Evolutionary conservation across 2,329 filamentous ascomycete genomes (phyloP).

Genomic region (Fusarium beomiforme): DNA sequence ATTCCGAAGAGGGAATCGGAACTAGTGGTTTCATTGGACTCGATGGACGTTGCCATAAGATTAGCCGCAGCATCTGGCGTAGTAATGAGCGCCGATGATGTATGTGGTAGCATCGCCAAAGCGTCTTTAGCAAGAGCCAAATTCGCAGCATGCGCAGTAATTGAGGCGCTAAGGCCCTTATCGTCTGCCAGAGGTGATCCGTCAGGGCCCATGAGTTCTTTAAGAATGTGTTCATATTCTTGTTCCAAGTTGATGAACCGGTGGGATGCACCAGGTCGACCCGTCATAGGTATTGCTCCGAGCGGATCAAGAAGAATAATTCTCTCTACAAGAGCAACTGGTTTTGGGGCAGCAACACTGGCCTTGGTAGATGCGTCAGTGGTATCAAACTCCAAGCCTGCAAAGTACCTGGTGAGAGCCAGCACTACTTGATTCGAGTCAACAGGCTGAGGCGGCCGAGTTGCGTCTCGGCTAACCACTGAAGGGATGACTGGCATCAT

Average conservation of each 20-base stretch:
- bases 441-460: constrained; percentile 51
- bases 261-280: constrained; percentile 50
- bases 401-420: constrained; percentile 80
- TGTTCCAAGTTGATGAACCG: constrained; percentile 92
- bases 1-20: constrained; percentile 62
- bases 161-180: constrained; percentile 43
- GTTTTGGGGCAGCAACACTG: constrained; percentile 53
- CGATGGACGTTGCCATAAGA: constrained; percentile 50
- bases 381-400: constrained; percentile 66
- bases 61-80: constrained; percentile 83
- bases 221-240: constrained; percentile 77
- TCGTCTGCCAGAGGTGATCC: constrained; percentile 45
- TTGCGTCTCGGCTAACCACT: constrained; percentile 55
- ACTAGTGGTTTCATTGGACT: constrained; percentile 46
- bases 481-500: constrained; percentile 54
- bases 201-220: constrained; percentile 61
- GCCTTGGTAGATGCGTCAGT: constrained; percentile 19
- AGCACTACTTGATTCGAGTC: constrained; percentile 73
- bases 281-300: constrained; percentile 80
- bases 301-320: constrained; percentile 89
- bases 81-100: constrained; percentile 88
- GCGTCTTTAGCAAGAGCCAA: constrained; percentile 76
- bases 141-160: constrained; percentile 70
- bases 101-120: constrained; percentile 80
- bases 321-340: constrained; percentile 76